Percentiles rank a stretch among this genome's conserved stretches.
Conservation (phyloP, 345 rosid species). For the Ceriops decandra region DNA sequence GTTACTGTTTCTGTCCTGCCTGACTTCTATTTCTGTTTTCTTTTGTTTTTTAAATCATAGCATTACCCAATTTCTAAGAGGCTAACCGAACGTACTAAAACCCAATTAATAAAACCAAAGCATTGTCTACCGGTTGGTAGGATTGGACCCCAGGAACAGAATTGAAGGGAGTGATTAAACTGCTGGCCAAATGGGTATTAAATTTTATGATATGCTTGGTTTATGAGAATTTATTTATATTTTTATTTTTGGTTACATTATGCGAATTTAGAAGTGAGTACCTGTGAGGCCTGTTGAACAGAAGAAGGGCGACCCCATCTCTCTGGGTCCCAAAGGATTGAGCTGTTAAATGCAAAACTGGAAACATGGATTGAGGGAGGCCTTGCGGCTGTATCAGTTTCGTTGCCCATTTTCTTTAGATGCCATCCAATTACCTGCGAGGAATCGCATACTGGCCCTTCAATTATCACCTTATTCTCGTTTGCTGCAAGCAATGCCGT, state of each 20-base stretch:
- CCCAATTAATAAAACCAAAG: background rate
- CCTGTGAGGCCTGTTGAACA: slow-evolving; percentile 23
- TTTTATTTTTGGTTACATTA: background rate
- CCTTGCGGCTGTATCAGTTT: slow-evolving; percentile 20
- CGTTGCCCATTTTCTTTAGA: slow-evolving; percentile 48
- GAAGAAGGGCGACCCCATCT: slow-evolving; percentile 74
- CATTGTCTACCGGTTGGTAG: slow-evolving; percentile 13
- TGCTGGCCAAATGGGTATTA: too few relatives aligned
- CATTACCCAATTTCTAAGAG: background rate
- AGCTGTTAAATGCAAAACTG: slow-evolving; percentile 60
- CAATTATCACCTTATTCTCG: slow-evolving; percentile 56
- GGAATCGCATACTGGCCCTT: slow-evolving; percentile 82
- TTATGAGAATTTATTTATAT: too few relatives aligned
- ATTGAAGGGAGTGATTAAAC: slow-evolving; percentile 1
- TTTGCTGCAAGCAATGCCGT: slow-evolving; percentile 65
- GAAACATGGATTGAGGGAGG: slow-evolving; percentile 44
- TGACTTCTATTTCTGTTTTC: too few relatives aligned
- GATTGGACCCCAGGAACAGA: slow-evolving; percentile 5
- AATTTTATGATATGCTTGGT: background rate
- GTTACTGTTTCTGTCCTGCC: too few relatives aligned
- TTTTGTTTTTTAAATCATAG: too few relatives aligned
- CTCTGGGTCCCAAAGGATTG: slow-evolving; percentile 85
- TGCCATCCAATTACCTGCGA: slow-evolving; percentile 93
- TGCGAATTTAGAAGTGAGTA: background rate
- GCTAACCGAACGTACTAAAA: slow-evolving; percentile 9